phyloP scores from a whole-genome alignment of 495 filamentous ascomycete species.

The Immersiella caudata region DNA sequence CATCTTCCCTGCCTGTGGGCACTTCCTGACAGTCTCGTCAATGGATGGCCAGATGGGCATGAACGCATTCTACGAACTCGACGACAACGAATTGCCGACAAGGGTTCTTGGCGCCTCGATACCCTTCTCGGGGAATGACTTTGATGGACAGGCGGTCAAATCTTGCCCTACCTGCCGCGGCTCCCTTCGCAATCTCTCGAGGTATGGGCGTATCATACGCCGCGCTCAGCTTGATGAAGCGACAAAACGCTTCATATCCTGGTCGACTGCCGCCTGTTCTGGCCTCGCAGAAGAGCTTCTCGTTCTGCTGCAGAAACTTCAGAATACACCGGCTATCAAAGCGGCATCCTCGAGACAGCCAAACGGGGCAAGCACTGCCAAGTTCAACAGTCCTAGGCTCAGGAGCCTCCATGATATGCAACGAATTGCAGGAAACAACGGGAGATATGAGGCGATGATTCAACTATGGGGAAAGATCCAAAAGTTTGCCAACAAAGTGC shows the following conservation, averaged over 20 bases:
- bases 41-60: slow-evolving; percentile 72
- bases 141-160: slow-evolving; percentile 38
- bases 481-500: slow-evolving; percentile 48
- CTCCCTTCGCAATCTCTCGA: slow-evolving; percentile 61
- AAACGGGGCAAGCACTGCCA: neutral
- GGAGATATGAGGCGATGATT: slow-evolving; percentile 46
- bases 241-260: slow-evolving; percentile 67
- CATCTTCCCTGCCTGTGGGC: slow-evolving; percentile 66
- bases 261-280: slow-evolving; percentile 53
- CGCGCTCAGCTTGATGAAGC: slow-evolving; percentile 66
- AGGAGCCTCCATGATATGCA: slow-evolving; percentile 6
- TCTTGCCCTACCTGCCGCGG: slow-evolving; percentile 67
- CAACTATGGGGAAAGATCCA: slow-evolving; percentile 46
- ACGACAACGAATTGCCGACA: slow-evolving; percentile 29
- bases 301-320: slow-evolving; percentile 17
- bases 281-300: slow-evolving; percentile 43
- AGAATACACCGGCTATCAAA: neutral
- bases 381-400: slow-evolving; percentile 9
- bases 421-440: slow-evolving; percentile 12
- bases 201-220: slow-evolving; percentile 69
- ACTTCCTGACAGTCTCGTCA: slow-evolving; percentile 62
- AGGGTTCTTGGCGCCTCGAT: slow-evolving; percentile 3
- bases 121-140: slow-evolving; percentile 56
- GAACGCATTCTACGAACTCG: slow-evolving; percentile 54
- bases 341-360: too few relatives aligned